These are phyloP conservation scores for Salisapilia sapeloensis DNA, from an alignment of 352 stramenopile species.

Conservation along the genomic window DNA sequence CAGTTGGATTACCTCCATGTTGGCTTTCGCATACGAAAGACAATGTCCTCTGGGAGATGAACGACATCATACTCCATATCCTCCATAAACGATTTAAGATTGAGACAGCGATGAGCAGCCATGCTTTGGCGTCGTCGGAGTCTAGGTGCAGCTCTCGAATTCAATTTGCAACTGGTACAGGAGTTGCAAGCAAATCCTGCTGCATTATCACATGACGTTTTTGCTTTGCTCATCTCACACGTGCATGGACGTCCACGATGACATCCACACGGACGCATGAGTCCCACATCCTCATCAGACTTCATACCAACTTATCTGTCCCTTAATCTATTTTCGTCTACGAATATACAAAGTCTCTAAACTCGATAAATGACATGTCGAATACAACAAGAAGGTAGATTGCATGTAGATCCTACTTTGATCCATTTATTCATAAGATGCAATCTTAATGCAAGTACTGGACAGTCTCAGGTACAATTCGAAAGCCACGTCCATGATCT, in stretches of 20 bases:
- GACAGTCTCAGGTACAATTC: slow-evolving; percentile 26
- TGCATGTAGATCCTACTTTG: neutral
- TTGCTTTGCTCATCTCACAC: slow-evolving; percentile 23
- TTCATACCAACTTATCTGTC: too few relatives aligned
- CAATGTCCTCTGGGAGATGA: slow-evolving; percentile 14
- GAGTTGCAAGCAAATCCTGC: slow-evolving; percentile 16
- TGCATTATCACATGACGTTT: neutral
- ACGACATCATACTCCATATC: slow-evolving; percentile 20
- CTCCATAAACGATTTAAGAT: slow-evolving; percentile 19
- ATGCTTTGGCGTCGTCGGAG: slow-evolving; percentile 3
- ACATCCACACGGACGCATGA: slow-evolving; percentile 45
- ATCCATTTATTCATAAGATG: neutral
- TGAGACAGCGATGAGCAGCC: slow-evolving; percentile 17
- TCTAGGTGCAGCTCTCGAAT: slow-evolving; percentile 5
- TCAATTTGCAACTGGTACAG: slow-evolving; percentile 49
- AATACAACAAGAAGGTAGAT: too few relatives aligned
- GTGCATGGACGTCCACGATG: slow-evolving; percentile 33
- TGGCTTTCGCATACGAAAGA: slow-evolving; percentile 35
- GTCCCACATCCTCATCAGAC: slow-evolving; percentile 13
- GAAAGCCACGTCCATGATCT: slow-evolving; percentile 6
- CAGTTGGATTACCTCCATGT: slow-evolving; percentile 33
- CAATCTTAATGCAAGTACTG: slow-evolving; percentile 12
- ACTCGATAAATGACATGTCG: too few relatives aligned
- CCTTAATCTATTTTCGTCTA: too few relatives aligned
- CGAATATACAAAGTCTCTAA: too few relatives aligned